A percentile compares a stretch with the other conserved stretches of the same genome.
Conservation (phyloP, 306 rosid species). For the Crotalaria pallida region DNA sequence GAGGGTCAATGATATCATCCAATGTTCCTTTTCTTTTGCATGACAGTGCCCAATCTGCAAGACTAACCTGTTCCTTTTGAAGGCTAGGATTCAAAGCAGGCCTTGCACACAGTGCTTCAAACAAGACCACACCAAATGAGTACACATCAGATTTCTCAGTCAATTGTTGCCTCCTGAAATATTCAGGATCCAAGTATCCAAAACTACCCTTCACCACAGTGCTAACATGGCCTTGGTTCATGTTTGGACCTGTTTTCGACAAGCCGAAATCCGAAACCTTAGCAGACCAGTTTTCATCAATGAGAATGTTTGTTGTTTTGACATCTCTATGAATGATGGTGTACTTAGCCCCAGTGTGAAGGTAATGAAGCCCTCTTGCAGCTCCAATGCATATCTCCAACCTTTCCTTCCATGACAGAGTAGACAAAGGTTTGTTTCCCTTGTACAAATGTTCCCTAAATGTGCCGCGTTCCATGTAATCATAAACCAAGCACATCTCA, state of each 20-base stretch:
- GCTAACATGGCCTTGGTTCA: constrained; percentile 44
- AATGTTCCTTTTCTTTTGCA: constrained; percentile 42
- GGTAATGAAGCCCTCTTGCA: constrained; percentile 61
- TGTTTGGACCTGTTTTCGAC: constrained; percentile 52
- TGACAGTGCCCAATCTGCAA: constrained; percentile 46
- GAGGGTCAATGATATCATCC: constrained; percentile 46
- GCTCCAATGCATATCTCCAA: constrained; percentile 59
- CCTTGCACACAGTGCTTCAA: constrained; percentile 52
- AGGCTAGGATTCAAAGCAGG: constrained; percentile 44
- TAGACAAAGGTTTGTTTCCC: constrained; percentile 30
- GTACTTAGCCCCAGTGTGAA: constrained; percentile 58
- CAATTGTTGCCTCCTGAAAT: constrained; percentile 55
- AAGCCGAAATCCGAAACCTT: constrained; percentile 64
- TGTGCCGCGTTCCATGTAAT: constrained; percentile 51
- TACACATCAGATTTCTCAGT: constrained; percentile 58
- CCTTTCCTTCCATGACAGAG: constrained; percentile 51
- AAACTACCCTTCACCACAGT: constrained; percentile 64
- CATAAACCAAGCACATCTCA: constrained; percentile 57
- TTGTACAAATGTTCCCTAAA: constrained; percentile 50
- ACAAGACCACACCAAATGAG: constrained; percentile 56
- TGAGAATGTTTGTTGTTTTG: constrained; percentile 55
- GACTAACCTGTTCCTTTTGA: constrained; percentile 56
- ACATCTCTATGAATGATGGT: constrained; percentile 63
- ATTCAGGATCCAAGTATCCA: constrained; percentile 60
- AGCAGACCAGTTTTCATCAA: constrained; percentile 51